phyloP scores from a whole-genome alignment of 2,329 filamentous ascomycete species.

The Microascus cirrosus region DNA sequence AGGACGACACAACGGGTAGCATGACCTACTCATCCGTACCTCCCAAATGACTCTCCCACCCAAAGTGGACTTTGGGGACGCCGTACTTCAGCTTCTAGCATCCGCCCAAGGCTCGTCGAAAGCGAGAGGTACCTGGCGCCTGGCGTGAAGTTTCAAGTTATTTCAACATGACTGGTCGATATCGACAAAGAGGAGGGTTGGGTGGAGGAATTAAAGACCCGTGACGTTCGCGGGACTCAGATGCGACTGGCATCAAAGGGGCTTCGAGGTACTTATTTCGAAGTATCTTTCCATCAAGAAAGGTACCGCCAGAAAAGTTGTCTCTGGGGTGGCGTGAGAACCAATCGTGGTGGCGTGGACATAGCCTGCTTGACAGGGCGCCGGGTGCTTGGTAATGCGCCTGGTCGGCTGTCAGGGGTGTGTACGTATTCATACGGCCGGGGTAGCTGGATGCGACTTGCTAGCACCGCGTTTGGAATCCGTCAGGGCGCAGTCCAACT shows the following conservation, averaged over 20 bases:
- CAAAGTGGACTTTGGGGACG: not conserved
- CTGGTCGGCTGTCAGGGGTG: not conserved
- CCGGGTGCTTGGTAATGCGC: not conserved
- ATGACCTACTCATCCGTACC: not conserved
- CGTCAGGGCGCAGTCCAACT: not conserved
- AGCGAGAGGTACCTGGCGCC: not conserved
- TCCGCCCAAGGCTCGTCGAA: not conserved
- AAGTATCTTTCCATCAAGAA: not conserved
- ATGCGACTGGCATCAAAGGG: not conserved
- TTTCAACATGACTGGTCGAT: not conserved
- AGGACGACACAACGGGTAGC: not conserved
- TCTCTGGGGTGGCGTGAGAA: not conserved
- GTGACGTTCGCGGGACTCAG: not conserved
- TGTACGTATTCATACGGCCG: not conserved
- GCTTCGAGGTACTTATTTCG: not conserved
- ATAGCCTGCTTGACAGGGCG: not conserved
- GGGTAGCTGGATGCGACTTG: not conserved
- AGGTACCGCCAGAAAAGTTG: not conserved
- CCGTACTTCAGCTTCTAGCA: not conserved
- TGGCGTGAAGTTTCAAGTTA: not conserved
- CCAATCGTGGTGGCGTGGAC: not conserved
- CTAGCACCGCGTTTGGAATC: not conserved
- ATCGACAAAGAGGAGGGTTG: not conserved
- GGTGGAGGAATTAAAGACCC: not conserved
- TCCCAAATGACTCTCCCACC: not conserved